These are phyloP conservation scores for Henckelia pumila DNA, from an alignment of 257 asterid species.

Conservation along the genomic window DNA sequence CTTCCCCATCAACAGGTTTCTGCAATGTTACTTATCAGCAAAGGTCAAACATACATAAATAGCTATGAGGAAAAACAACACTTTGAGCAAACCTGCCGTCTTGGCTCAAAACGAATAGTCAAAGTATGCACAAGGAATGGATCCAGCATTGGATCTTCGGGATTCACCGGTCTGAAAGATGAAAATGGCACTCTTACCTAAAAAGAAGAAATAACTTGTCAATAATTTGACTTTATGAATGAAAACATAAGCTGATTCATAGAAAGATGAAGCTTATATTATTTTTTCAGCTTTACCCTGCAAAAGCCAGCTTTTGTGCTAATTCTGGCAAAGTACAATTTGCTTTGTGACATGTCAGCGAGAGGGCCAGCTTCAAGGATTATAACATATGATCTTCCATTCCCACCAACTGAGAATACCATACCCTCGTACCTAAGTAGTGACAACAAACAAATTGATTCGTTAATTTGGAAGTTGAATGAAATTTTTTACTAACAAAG, in stretches of 20 bases:
- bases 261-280: conserved; percentile 11
- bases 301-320: conserved; percentile 95
- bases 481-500: background rate
- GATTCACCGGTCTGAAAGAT: conserved; percentile 79
- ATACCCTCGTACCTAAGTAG: conserved; percentile 82
- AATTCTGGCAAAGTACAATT: conserved; percentile 75
- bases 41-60: background rate
- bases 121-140: conserved; percentile 93
- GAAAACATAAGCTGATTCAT: conserved; percentile 1
- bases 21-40: conserved; percentile 24
- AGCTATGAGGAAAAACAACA: background rate
- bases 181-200: conserved; percentile 98
- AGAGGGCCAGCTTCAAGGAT: conserved; percentile 93
- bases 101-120: conserved; percentile 92
- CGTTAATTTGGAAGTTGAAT: background rate
- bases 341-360: conserved; percentile 74
- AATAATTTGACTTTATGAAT: background rate
- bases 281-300: conserved; percentile 61
- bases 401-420: conserved; percentile 91
- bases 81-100: conserved; percentile 66
- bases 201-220: background rate
- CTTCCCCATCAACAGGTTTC: conserved; percentile 59
- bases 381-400: conserved; percentile 84
- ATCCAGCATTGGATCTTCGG: conserved; percentile 91
- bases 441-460: conserved; percentile 17